Evolutionary conservation across 2,329 filamentous ascomycete genomes (phyloP).

Genomic region (Rasamsonia emersonii): DNA sequence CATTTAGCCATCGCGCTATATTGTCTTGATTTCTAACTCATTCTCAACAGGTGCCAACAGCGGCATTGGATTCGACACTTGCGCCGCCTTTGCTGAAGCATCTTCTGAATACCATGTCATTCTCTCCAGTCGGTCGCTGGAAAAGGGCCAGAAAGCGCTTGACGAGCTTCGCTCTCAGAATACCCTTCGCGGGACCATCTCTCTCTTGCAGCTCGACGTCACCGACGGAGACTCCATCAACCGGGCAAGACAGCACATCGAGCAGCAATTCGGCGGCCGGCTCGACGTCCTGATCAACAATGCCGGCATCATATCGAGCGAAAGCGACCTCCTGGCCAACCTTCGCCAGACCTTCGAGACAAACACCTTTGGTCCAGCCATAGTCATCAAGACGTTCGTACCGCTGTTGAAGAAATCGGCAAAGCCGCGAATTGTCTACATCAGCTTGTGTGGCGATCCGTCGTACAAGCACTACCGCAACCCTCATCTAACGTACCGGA

Average conservation of each 20-base stretch:
- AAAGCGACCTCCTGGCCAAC: background rate
- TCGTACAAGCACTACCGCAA: background rate
- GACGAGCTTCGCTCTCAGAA: background rate
- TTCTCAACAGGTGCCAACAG: conserved; percentile 16
- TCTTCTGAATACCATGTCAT: conserved; percentile 8
- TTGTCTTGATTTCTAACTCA: no score
- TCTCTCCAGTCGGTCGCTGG: conserved; percentile 1
- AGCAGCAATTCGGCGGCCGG: conserved; percentile 5
- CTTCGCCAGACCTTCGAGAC: conserved; percentile 2
- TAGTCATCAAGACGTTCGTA: conserved; percentile 4
- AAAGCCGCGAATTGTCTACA: conserved; percentile 3
- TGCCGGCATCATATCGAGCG: conserved; percentile 19
- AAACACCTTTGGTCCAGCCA: conserved; percentile 3
- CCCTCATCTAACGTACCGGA: conserved; percentile 2
- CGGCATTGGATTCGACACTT: conserved; percentile 18
- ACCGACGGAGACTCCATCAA: conserved; percentile 5
- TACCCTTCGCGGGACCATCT: conserved; percentile 2
- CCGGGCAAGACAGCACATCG: background rate
- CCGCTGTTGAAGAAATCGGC: conserved; percentile 3
- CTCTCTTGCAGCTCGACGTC: conserved; percentile 6
- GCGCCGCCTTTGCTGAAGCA: conserved; percentile 13
- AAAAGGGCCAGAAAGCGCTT: conserved; percentile 2
- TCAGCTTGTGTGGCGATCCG: conserved; percentile 4
- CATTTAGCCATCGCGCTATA: no score
- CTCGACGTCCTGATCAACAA: conserved; percentile 42